phyloP scores from a whole-genome alignment of 2,329 filamentous ascomycete species.

The Aspergillus fischeri region DNA sequence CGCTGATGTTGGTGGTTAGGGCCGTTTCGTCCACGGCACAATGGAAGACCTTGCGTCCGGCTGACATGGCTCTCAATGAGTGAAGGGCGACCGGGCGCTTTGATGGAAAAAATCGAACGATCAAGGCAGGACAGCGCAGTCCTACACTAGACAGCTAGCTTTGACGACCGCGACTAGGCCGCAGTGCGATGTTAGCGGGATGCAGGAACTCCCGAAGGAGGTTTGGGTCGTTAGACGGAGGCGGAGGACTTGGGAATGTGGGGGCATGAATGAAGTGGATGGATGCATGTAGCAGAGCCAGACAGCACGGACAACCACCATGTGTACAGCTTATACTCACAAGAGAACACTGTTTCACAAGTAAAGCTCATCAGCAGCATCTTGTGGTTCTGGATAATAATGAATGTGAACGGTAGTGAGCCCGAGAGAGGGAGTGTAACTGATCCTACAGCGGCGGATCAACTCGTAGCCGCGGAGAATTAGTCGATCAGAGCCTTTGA shows the following conservation, averaged over 20 bases:
- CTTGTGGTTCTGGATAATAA: conserved; percentile 8
- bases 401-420: conserved; percentile 5
- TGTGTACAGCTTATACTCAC: conserved; percentile 13
- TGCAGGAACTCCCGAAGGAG: conserved; percentile 23
- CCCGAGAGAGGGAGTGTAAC: conserved; percentile 4
- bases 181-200: conserved; percentile 18
- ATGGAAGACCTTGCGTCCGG: conserved; percentile 45
- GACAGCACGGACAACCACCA: conserved; percentile 3
- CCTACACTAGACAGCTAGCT: conserved; percentile 29
- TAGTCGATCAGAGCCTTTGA: conserved; percentile 7
- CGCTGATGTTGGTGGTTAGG: conserved; percentile 49
- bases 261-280: conserved; percentile 18
- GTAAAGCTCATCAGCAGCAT: conserved; percentile 21
- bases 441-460: conserved; percentile 15
- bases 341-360: conserved; percentile 16
- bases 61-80: conserved; percentile 31
- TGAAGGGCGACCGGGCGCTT: conserved; percentile 22
- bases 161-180: conserved; percentile 29
- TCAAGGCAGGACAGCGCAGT: conserved; percentile 13
- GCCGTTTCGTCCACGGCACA: conserved; percentile 53
- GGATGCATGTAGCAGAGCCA: conserved; percentile 6
- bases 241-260: conserved; percentile 29
- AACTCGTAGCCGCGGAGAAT: conserved; percentile 16
- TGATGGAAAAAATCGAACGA: conserved; percentile 9
- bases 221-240: conserved; percentile 20